Base-by-base conservation (phyloP, 129 eudicot species). In the Lactuca sativa region DNA sequence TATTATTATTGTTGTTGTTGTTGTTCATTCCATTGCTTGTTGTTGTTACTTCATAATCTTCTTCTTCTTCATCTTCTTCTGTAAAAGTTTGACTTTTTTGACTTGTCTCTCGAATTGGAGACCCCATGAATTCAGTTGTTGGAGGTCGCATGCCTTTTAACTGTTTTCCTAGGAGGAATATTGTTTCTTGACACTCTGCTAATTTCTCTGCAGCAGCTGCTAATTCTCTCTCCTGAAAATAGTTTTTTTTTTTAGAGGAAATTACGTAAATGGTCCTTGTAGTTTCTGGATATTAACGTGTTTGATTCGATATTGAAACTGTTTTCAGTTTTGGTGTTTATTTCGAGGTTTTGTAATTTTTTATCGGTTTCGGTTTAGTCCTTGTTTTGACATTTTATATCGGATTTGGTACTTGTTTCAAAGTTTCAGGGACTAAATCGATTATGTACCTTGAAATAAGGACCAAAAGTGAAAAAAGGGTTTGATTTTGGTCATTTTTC, bases 111-210 rank as follows among this genome's bases (percentile, higher is more conserved):
- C 40, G 34, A 37, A 21, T 30, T 16, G 86, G 88, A 14, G 92
- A 83, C 36, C 76, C 87, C 67, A 64, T 44, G 49, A 60, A 54
- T 47, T 95, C 93, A 4, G 90, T 16, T 61, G 90, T 16, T 61
- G 81, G 91, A 30, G 99, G 97, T 32, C 89, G 95, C 78, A 90
- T 47, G 49, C 82, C 66, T 25, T 95, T 83, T 77, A 95, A 76
- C 75, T 90, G 97, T 62, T 86, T 90, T 15, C 97, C 93, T 2
- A 90, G 93, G 62, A 90, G 93, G 70, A 75, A 87, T 55, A 95
- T 90, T 66, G 93, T 87, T 82, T 95, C 97, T 87, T 90, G 99
- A 81, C 99, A 95, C 70, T 82, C 99, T 36, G 97, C 99, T 58
- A 95, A 78, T 85, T 95, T 95, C 80, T 90, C 97, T 56, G 98